These are phyloP conservation scores for Exophiala sideris DNA, from an alignment of 2,329 filamentous ascomycete genomes.

Conservation along the genomic window DNA sequence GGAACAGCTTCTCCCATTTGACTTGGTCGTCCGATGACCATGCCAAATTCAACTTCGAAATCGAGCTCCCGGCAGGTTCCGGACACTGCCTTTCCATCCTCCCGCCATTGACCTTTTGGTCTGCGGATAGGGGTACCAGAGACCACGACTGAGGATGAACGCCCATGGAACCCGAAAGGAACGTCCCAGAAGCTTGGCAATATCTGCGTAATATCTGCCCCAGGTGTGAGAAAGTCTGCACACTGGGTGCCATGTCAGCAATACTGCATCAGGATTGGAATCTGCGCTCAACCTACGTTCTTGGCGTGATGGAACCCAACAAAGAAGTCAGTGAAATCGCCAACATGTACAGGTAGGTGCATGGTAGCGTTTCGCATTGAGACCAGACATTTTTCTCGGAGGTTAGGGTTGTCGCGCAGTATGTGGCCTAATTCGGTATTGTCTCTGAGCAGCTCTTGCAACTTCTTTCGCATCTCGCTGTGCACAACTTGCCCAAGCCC, in stretches of 20 bases:
- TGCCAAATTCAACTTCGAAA: conserved; percentile 76
- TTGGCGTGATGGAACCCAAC: conserved; percentile 52
- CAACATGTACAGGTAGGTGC: conserved; percentile 55
- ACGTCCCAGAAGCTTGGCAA: conserved; percentile 6
- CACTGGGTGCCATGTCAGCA: conserved; percentile 36
- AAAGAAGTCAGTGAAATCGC: conserved; percentile 59
- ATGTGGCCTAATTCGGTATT: neutral
- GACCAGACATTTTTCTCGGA: conserved; percentile 15
- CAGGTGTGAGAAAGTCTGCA: conserved; percentile 72
- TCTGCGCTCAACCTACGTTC: conserved; percentile 39
- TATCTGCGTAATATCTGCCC: conserved; percentile 39
- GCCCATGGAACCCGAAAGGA: conserved; percentile 18
- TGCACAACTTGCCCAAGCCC: conserved; percentile 41
- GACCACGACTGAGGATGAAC: conserved; percentile 69
- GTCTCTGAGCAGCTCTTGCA: conserved; percentile 30
- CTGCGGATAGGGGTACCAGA: conserved; percentile 53
- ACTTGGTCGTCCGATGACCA: conserved; percentile 64
- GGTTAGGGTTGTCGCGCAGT: conserved; percentile 1
- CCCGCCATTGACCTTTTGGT: conserved; percentile 6
- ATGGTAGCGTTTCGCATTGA: conserved; percentile 42
- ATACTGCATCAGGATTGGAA: neutral
- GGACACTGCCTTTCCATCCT: conserved; percentile 37
- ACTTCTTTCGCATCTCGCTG: conserved; percentile 38
- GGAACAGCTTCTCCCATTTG: conserved; percentile 60
- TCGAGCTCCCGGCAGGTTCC: conserved; percentile 65